These are phyloP conservation scores for Echeveria elegans DNA, from an alignment of 164 flowering plant genomes.

Conservation along the genomic window DNA sequence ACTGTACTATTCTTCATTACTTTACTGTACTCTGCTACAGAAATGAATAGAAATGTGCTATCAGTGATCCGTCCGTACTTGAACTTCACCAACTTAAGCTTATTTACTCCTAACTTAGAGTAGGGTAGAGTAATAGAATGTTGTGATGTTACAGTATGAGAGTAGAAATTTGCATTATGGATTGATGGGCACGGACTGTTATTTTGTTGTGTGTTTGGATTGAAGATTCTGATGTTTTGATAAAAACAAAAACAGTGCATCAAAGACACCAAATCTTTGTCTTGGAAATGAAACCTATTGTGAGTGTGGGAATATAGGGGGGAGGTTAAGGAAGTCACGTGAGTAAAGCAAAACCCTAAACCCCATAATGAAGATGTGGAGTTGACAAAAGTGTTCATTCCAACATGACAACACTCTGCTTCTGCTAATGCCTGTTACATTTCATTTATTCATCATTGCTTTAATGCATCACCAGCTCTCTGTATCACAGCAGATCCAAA, in stretches of 20 bases:
- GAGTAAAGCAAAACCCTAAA: conserved; percentile 4
- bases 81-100: not conserved
- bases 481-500: not conserved
- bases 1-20: not conserved
- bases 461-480: not conserved
- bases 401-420: conserved; percentile 8
- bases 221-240: not conserved
- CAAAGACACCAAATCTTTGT: not conserved
- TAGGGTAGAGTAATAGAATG: not conserved
- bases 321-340: not conserved
- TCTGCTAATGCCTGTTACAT: not conserved
- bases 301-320: too few species aligned
- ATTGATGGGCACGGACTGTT: too few species aligned
- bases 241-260: not conserved
- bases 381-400: not conserved
- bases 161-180: too few species aligned
- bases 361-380: not conserved
- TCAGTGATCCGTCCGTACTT: not conserved
- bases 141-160: too few species aligned
- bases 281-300: not conserved
- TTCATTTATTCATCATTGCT: not conserved
- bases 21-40: not conserved
- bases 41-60: not conserved
- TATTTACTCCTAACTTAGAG: too few species aligned
- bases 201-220: not conserved